Percentiles rank a stretch among this genome's conserved stretches.
phyloP scores from a whole-genome alignment of 164 flowering plant species.

The Tinospora cordifolia region DNA sequence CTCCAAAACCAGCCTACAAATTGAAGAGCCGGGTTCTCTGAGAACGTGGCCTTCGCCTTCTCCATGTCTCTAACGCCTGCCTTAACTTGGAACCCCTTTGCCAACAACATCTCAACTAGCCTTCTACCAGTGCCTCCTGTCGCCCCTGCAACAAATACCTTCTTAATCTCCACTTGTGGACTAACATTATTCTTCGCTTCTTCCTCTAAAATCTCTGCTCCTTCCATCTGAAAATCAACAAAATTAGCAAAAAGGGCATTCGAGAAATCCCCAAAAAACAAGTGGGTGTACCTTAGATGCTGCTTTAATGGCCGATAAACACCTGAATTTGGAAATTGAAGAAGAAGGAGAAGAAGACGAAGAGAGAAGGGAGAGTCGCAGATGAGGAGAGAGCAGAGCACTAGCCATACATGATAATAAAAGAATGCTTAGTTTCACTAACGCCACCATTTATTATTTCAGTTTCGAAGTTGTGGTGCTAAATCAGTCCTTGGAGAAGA shows the following conservation, averaged over 20 bases:
- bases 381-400: no score
- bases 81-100: slow-evolving; percentile 74
- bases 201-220: slow-evolving; percentile 37
- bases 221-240: slow-evolving; percentile 44
- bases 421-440: no score
- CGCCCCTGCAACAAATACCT: slow-evolving; percentile 88
- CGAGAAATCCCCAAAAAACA: background rate
- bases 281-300: background rate
- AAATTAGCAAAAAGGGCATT: background rate
- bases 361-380: no score
- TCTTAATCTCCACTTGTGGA: slow-evolving; percentile 34
- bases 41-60: slow-evolving; percentile 47
- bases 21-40: slow-evolving; percentile 49
- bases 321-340: no score
- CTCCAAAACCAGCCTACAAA: slow-evolving; percentile 35
- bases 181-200: background rate
- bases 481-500: no score
- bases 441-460: no score
- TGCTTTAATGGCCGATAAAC: no score
- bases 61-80: slow-evolving; percentile 83
- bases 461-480: no score
- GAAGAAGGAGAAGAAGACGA: no score
- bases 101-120: slow-evolving; percentile 74
- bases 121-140: slow-evolving; percentile 89
- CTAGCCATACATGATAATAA: no score